Conservation (phyloP, 768 basidiomycete species). For the Daedaleopsis sinensis region DNA sequence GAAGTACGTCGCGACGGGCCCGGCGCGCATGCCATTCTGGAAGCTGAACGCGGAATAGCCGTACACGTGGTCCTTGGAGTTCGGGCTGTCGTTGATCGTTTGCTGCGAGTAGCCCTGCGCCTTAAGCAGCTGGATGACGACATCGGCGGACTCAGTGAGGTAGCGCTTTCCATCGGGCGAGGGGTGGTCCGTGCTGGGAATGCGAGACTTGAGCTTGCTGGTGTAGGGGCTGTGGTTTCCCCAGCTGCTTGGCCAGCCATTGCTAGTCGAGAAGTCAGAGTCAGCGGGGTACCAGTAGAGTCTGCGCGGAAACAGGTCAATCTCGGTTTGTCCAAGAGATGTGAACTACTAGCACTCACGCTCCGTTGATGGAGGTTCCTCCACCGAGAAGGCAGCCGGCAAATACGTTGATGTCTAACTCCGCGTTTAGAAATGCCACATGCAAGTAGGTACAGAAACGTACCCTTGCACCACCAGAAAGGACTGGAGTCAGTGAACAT, state of each 20-base stretch:
- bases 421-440: not conserved
- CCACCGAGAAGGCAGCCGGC: constrained; percentile 69
- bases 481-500: constrained; percentile 61
- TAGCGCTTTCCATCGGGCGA: constrained; percentile 64
- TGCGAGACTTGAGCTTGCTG: constrained; percentile 47
- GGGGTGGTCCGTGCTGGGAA: constrained; percentile 60
- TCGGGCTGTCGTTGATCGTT: constrained; percentile 58
- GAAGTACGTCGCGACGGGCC: constrained; percentile 63
- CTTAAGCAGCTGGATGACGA: constrained; percentile 47
- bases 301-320: constrained; percentile 16
- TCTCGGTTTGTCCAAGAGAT: not conserved
- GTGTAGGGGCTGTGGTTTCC: constrained; percentile 54
- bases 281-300: constrained; percentile 59
- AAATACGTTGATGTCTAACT: constrained; percentile 56
- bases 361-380: constrained; percentile 66
- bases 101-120: constrained; percentile 52
- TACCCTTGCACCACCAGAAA: constrained; percentile 70
- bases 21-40: constrained; percentile 45
- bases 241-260: constrained; percentile 62
- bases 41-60: constrained; percentile 52
- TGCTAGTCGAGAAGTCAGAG: constrained; percentile 49
- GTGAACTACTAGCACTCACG: constrained; percentile 39
- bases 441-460: not conserved
- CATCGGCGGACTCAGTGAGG: constrained; percentile 50
- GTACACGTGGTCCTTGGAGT: constrained; percentile 60